Percentiles rank a stretch among this genome's conserved stretches.
phyloP scores from a whole-genome alignment of 2,329 filamentous ascomycete species.

The Onygenales sp. region DNA sequence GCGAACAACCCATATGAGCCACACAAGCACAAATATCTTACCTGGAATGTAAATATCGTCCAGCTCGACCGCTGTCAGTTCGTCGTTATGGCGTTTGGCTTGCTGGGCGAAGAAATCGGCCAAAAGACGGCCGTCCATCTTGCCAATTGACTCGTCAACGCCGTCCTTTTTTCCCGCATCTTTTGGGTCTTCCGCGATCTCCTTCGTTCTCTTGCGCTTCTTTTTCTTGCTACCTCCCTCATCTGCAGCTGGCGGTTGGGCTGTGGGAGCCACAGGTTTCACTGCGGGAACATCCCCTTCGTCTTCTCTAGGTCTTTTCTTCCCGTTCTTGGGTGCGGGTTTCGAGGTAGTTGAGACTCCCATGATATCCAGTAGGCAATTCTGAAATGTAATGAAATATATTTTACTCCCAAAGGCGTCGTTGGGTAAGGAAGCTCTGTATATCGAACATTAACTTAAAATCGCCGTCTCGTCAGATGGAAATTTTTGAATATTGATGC shows the following conservation, averaged over 20 bases:
- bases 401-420: not conserved
- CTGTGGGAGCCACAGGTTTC: not conserved
- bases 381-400: not conserved
- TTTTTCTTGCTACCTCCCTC: slow-evolving; percentile 20
- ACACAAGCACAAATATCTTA: slow-evolving; percentile 30
- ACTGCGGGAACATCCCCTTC: slow-evolving; percentile 12
- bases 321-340: not conserved
- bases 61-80: slow-evolving; percentile 74
- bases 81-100: slow-evolving; percentile 65
- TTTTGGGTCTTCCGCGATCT: slow-evolving; percentile 19
- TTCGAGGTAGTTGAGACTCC: not conserved
- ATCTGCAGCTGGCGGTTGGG: not conserved
- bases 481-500: not conserved
- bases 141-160: slow-evolving; percentile 69
- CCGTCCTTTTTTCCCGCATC: slow-evolving; percentile 55
- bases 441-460: not conserved
- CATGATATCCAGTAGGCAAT: not conserved
- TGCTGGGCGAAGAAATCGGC: slow-evolving; percentile 79
- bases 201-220: slow-evolving; percentile 13
- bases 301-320: slow-evolving; percentile 12
- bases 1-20: not conserved
- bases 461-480: not conserved
- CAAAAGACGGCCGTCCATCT: slow-evolving; percentile 73
- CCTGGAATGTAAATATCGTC: slow-evolving; percentile 73
- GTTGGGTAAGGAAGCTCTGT: not conserved